Base-by-base conservation (phyloP, 305 asterid species). In the Fraxinus greggii region DNA sequence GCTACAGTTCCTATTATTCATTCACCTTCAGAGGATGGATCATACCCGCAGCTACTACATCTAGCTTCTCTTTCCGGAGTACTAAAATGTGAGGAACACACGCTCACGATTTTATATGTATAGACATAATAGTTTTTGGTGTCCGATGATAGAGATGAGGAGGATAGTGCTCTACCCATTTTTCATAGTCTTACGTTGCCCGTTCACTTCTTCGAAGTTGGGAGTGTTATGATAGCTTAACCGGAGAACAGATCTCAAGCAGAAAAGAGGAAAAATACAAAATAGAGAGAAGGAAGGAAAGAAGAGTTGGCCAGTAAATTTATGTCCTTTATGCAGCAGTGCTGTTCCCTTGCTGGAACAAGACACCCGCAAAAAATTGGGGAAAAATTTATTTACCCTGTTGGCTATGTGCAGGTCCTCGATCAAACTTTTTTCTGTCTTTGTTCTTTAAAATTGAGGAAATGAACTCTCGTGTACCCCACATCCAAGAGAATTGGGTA, bases 41-140 rank as follows among this genome's bases (percentile, higher is more conserved):
- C 93, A 86, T 91, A 92, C 84, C 97, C 98, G 2, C 97, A 89
- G 83, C 90, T 96, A 70, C 87, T 96, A 85, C 97, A 93, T 87
- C 92, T 96, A 81, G 97, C 98, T 88, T 96, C 98, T 51, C 97
- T 96, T 54, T 90, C 97, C 17, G 98, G 93, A 82, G 83, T 96
- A 80, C 91, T 96, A 42, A 93, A 93, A 91, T 88, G 99, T 94
- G 86, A 90, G 93, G 33, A 24, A 65, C 31, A 65, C 17, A 5
- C 28, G 0, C 72, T 8, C n/a, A 23, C 9, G 12, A 65, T 65
- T 26, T 65, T 65, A 24, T 65, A 23, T 65, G 73, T 4, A 65
- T 65, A 65, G 15, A 3, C n/a, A 23, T 23, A 54, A 6, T 19
- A 1, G 67, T 56, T 56, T n/a, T 56, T 56, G 32, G n/a, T 26